Evolutionary conservation across 306 rosid species (phyloP).

Genomic region (Fragaria nilgerrensis): DNA sequence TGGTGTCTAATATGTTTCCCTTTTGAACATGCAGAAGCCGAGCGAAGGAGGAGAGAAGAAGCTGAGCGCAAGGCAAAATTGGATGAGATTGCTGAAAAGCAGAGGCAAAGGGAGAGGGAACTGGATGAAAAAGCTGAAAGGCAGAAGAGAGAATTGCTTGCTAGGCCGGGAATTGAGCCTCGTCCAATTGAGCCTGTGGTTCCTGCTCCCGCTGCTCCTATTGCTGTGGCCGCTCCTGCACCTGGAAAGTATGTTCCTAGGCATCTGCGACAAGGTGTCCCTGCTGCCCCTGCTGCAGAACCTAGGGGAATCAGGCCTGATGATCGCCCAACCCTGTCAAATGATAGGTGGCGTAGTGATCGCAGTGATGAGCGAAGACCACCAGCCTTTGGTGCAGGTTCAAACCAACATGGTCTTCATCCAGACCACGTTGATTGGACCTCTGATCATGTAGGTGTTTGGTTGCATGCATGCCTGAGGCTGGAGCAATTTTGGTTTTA

Average conservation of each 20-base stretch:
- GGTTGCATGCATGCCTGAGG: slow-evolving; percentile 6
- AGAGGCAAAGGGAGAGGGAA: slow-evolving; percentile 76
- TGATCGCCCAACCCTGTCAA: slow-evolving; percentile 26
- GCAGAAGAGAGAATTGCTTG: slow-evolving; percentile 50
- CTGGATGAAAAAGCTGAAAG: slow-evolving; percentile 70
- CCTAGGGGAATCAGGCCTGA: slow-evolving; percentile 45
- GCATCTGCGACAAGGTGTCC: slow-evolving; percentile 40
- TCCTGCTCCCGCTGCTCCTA: slow-evolving; percentile 38
- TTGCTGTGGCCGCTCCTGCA: slow-evolving; percentile 27
- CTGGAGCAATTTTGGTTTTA: slow-evolving; percentile 24
- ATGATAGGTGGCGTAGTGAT: slow-evolving; percentile 67
- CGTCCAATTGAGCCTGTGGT: slow-evolving; percentile 45
- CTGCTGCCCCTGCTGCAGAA: slow-evolving; percentile 40
- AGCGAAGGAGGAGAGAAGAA: slow-evolving; percentile 69
- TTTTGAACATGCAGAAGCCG: slow-evolving; percentile 61
- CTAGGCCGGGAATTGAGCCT: slow-evolving; percentile 38
- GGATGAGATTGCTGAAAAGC: slow-evolving; percentile 75
- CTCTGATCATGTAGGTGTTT: slow-evolving; percentile 32
- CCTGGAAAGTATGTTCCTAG: slow-evolving; percentile 70
- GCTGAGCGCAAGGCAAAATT: slow-evolving; percentile 68
- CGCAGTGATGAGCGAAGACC: slow-evolving; percentile 52
- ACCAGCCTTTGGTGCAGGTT: slow-evolving; percentile 41
- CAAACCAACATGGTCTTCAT: slow-evolving; percentile 73
- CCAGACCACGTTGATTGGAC: slow-evolving; percentile 45
- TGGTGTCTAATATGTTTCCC: not conserved